phyloP scores from a whole-genome alignment of 495 filamentous ascomycete species.

The Penicillium malachiteum region DNA sequence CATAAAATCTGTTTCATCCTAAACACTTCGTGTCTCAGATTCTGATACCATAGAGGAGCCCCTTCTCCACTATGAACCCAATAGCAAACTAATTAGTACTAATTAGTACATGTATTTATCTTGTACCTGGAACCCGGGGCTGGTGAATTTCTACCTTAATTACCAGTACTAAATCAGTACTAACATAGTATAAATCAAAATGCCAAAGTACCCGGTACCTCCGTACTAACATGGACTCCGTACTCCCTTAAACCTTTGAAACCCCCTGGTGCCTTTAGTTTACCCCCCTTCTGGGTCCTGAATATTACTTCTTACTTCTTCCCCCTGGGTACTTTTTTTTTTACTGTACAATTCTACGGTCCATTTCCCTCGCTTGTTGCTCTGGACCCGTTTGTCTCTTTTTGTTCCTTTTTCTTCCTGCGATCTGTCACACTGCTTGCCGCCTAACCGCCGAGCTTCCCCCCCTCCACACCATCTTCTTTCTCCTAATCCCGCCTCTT shows the following conservation, averaged over 20 bases:
- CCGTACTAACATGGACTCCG: constrained; percentile 11
- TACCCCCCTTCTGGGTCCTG: neutral
- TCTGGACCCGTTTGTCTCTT: constrained; percentile 21
- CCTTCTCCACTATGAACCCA: constrained; percentile 10
- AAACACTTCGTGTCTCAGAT: constrained; percentile 42
- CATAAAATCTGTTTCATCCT: neutral
- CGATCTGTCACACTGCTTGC: constrained; percentile 30
- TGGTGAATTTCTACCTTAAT: neutral
- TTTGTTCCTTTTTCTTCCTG: constrained; percentile 13
- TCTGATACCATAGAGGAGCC: constrained; percentile 20
- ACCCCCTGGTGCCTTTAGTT: neutral
- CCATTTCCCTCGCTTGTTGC: constrained; percentile 32
- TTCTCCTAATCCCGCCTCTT: neutral
- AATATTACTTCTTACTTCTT: constrained; percentile 4
- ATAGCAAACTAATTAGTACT: no score
- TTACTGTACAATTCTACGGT: neutral
- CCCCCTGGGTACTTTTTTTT: constrained; percentile 3
- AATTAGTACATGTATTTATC: no score
- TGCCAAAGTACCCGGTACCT: neutral
- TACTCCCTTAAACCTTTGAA: constrained; percentile 3
- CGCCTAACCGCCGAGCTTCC: constrained; percentile 29
- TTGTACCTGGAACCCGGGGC: no score
- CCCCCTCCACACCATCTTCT: constrained; percentile 5
- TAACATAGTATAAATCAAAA: neutral
- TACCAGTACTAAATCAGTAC: no score